Base-by-base conservation (phyloP, 176 grass and related monocot species). In the Saccharum officinarum region DNA sequence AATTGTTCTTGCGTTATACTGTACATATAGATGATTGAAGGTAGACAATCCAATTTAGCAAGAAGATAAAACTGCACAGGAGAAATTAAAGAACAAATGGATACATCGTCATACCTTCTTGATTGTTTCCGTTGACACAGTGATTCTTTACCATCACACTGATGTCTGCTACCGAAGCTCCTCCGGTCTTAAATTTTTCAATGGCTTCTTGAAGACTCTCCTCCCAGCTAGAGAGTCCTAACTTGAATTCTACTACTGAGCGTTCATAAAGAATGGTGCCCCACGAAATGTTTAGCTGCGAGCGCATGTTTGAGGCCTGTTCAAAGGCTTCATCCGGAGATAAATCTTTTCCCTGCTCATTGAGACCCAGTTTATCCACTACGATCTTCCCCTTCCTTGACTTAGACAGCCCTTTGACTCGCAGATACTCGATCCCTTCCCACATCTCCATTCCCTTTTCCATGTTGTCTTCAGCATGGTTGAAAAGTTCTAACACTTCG, bases 251-350 rank as follows among this genome's bases (percentile, higher is more conserved):
- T 67, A 98, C 83, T n/a, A 95, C 83, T 1, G 96, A 98, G 1
- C 93, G 88, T 68, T 95, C 93, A 72, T 98, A 98, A 73, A 98
- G 93, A 77, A 98, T 95, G 55, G 93, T 90, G 28, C 91, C 96
- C 96, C 96, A 98, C 37, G 92, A 84, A 81, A 95, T 93, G 73
- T 98, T 95, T 40, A 95, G 89, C 69, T 95, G 96, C 77, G 93
- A 92, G 72, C 87, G 81, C 86, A 95, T 83, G 38, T 90, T 94
- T 34, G 91, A 87, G 54, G 91, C 81, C 74, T 94, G 91, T 46
- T 92, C 85, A 73, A 90, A 88, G 20, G 88, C 88, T 73, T 93
- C 88, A 80, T 93, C 86, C 45, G 78, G n/a, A 28, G 94, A 91
- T 6, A 89, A 36, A 28, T 91, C 86, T 37, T 89, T 88, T 22